Evolutionary conservation across 148 eudicot genomes (phyloP).

Genomic region (Vaccinium darrowii): DNA sequence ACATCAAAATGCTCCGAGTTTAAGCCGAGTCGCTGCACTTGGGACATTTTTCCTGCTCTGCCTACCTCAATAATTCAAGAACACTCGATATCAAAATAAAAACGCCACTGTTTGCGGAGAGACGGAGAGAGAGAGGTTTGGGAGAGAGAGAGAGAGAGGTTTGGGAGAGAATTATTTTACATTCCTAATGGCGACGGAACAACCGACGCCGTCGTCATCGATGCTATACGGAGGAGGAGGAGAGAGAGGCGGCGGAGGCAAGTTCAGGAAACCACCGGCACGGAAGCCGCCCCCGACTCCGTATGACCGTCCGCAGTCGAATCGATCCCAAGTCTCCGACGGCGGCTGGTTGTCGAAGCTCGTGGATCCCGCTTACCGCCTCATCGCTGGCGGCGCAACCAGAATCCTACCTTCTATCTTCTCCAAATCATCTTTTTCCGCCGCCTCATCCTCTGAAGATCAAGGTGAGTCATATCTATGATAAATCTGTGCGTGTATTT

Average conservation of each 20-base stretch:
- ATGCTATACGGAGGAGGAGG: slow-evolving; percentile 29
- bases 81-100: too few species aligned
- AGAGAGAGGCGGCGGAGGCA: slow-evolving; percentile 60
- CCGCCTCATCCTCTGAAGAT: slow-evolving; percentile 10
- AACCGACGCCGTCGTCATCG: slow-evolving; percentile 30
- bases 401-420: slow-evolving; percentile 54
- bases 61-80: too few species aligned
- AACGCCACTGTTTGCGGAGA: too few species aligned
- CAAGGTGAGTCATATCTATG: slow-evolving; percentile 25
- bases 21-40: too few species aligned
- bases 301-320: slow-evolving; percentile 52
- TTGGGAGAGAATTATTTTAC: slow-evolving; percentile 1
- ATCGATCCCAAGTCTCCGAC: slow-evolving; percentile 14
- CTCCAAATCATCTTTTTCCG: slow-evolving; percentile 29
- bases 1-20: too few species aligned
- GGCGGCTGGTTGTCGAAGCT: slow-evolving; percentile 63
- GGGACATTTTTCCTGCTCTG: too few species aligned
- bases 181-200: slow-evolving; percentile 27
- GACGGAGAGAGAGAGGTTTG: neutral
- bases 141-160: slow-evolving; percentile 19
- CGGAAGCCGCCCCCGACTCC: slow-evolving; percentile 55
- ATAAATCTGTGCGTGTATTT: neutral
- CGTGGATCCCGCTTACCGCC: slow-evolving; percentile 62
- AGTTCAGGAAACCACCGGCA: slow-evolving; percentile 37
- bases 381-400: slow-evolving; percentile 61